Evolutionary conservation across 306 rosid species (phyloP).

Genomic region (Fragaria ananassa): DNA sequence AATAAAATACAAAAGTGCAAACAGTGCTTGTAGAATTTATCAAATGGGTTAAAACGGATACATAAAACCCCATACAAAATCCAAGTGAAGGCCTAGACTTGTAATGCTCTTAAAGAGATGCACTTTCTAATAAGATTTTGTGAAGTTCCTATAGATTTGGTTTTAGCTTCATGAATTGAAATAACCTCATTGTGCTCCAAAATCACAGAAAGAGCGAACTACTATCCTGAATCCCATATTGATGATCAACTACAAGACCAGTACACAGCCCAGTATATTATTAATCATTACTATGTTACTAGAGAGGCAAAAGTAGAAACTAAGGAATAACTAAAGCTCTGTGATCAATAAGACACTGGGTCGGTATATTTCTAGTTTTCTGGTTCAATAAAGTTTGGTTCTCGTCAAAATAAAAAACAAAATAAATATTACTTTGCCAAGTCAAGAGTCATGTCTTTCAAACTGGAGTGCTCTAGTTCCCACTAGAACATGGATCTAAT

Average conservation of each 20-base stretch:
- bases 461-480: not conserved
- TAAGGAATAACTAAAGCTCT: too few relatives aligned
- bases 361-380: too few relatives aligned
- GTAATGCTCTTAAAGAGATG: not conserved
- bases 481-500: not conserved
- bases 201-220: not conserved
- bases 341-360: too few relatives aligned
- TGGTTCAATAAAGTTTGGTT: too few relatives aligned
- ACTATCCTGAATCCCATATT: not conserved
- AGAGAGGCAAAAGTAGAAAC: too few relatives aligned
- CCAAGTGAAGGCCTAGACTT: not conserved
- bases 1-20: slow-evolving; percentile 8
- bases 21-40: slow-evolving; percentile 5
- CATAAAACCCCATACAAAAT: not conserved
- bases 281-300: too few relatives aligned
- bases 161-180: not conserved
- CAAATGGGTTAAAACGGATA: not conserved
- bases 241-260: not conserved
- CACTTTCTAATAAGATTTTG: not conserved
- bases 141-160: not conserved
- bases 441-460: not conserved
- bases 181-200: not conserved
- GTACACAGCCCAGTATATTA: not conserved
- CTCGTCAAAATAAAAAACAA: too few relatives aligned
- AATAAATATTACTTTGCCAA: not conserved